A percentile compares a stretch with the other conserved stretches of the same genome.
Evolutionary conservation across 225 moss, liverwort and hornwort species (phyloP).

Genomic region (Lunularia cruciata): DNA sequence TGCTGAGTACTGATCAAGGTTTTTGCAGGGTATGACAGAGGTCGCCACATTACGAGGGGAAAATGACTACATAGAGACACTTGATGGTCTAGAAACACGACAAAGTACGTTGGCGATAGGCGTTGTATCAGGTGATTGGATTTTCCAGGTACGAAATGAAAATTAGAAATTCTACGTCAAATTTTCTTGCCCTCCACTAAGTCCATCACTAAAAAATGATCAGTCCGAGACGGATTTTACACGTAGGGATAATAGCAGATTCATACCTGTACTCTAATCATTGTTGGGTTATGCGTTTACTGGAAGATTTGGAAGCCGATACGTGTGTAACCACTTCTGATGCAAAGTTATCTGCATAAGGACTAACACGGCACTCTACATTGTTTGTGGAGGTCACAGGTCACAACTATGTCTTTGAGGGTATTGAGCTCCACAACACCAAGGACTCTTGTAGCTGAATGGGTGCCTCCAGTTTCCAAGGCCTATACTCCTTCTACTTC

Average conservation of each 20-base stretch:
- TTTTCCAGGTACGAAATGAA: slow-evolving; percentile 64
- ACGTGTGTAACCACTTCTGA: too few species aligned
- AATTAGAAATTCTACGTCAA: too few species aligned
- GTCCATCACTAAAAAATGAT: too few species aligned
- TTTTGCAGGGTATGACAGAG: slow-evolving; percentile 64
- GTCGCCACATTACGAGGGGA: slow-evolving; percentile 48
- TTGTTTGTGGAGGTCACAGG: slow-evolving; percentile 44
- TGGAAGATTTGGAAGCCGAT: too few species aligned
- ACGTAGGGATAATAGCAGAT: too few species aligned
- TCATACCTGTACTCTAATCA: too few species aligned
- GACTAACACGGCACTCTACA: too few species aligned
- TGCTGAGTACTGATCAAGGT: too few species aligned
- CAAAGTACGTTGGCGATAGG: slow-evolving; percentile 59
- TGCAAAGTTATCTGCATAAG: too few species aligned
- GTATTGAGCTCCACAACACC: slow-evolving; percentile 49
- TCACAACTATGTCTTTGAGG: slow-evolving; percentile 69
- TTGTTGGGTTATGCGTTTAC: too few species aligned
- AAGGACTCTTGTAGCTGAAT: slow-evolving; percentile 62
- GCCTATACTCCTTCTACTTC: slow-evolving; percentile 8
- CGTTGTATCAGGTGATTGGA: slow-evolving; percentile 58
- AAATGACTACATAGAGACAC: slow-evolving; percentile 29
- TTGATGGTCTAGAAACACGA: slow-evolving; percentile 59
- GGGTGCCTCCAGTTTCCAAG: slow-evolving; percentile 50
- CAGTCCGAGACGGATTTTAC: too few species aligned
- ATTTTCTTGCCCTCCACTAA: too few species aligned